Conservation (phyloP, 495 filamentous ascomycete genomes). For the Hypoxylon crocopeplum region DNA sequence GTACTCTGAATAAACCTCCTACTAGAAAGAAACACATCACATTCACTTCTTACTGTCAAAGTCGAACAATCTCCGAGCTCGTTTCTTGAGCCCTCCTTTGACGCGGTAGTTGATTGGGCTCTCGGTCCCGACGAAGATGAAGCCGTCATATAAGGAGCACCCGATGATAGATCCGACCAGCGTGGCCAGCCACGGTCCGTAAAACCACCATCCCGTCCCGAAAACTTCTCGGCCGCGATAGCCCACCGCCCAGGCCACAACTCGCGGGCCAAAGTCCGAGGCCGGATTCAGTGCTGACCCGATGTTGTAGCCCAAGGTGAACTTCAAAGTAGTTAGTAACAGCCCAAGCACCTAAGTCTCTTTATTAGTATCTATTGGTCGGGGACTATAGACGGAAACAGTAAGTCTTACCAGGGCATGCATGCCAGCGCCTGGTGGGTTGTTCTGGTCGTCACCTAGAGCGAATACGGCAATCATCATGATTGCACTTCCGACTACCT, state of each 20-base stretch:
- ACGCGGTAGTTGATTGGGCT: conserved; percentile 58
- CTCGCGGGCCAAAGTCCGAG: conserved; percentile 59
- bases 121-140: conserved; percentile 61
- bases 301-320: conserved; percentile 56
- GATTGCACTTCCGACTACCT: conserved; percentile 56
- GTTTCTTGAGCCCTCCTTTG: conserved; percentile 24
- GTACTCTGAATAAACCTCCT: background rate
- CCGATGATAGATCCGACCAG: conserved; percentile 54
- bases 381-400: background rate
- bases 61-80: conserved; percentile 11
- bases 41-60: conserved; percentile 2
- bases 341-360: conserved; percentile 49
- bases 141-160: conserved; percentile 58
- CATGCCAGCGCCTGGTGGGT: conserved; percentile 63
- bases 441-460: conserved; percentile 62
- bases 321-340: conserved; percentile 49
- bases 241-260: conserved; percentile 47
- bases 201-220: conserved; percentile 57
- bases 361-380: conserved; percentile 10
- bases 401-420: conserved; percentile 38
- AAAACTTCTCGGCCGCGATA: conserved; percentile 52
- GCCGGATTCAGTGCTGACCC: conserved; percentile 58
- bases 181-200: conserved; percentile 57
- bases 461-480: conserved; percentile 57
- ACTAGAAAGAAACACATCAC: too few relatives aligned